Conservation (phyloP, 192 early-diverging fungal species). For the Cetraspora pellucida region DNA sequence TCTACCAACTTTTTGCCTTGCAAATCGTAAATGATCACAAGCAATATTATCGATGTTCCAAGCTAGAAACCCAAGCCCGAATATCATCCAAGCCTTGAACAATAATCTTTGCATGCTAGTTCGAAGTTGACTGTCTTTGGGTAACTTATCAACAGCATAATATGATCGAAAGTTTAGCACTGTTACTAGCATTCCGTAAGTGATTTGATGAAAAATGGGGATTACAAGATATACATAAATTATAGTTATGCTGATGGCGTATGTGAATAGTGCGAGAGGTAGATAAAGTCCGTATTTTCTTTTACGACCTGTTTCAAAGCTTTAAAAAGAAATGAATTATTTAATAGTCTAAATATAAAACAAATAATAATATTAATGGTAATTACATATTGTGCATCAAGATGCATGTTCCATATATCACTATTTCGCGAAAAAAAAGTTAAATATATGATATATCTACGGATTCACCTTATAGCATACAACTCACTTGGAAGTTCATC, state of each 20-base stretch:
- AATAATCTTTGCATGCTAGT: slow-evolving; percentile 39
- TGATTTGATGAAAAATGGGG: slow-evolving; percentile 73
- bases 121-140: slow-evolving; percentile 22
- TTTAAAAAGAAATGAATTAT: slow-evolving; percentile 35
- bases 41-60: slow-evolving; percentile 84
- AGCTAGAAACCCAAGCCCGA: slow-evolving; percentile 60
- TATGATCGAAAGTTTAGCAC: slow-evolving; percentile 51
- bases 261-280: slow-evolving; percentile 52
- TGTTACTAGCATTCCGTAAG: slow-evolving; percentile 59
- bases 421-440: slow-evolving; percentile 18
- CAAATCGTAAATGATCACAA: slow-evolving; percentile 58
- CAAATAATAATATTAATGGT: slow-evolving; percentile 8
- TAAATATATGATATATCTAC: not conserved
- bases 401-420: slow-evolving; percentile 65
- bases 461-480: not conserved
- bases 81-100: slow-evolving; percentile 44
- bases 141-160: slow-evolving; percentile 44
- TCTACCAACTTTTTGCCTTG: slow-evolving; percentile 51
- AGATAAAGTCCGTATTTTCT: slow-evolving; percentile 44
- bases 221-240: slow-evolving; percentile 67
- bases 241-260: slow-evolving; percentile 55
- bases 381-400: slow-evolving; percentile 51
- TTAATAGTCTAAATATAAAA: slow-evolving; percentile 19
- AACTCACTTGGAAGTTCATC: slow-evolving; percentile 78
- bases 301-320: slow-evolving; percentile 51